These are phyloP conservation scores for Mycena albidolilacea DNA, from an alignment of 768 basidiomycete genomes.

Conservation along the genomic window DNA sequence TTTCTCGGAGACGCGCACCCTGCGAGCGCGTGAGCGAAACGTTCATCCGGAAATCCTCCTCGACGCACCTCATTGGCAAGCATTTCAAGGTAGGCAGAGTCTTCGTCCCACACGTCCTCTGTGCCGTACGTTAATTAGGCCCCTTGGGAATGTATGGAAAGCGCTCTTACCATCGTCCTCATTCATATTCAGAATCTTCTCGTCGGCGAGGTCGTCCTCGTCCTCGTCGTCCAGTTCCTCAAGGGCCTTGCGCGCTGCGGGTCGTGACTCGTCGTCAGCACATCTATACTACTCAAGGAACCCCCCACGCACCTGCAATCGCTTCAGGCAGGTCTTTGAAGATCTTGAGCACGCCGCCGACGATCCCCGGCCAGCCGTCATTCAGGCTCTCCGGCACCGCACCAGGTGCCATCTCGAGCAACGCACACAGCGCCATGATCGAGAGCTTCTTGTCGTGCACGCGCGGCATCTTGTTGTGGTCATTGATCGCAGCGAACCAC, in stretches of 20 bases:
- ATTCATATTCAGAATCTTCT: slow-evolving; percentile 71
- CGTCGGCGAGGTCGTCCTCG: slow-evolving; percentile 65
- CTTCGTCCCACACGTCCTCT: slow-evolving; percentile 94
- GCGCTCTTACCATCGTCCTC: slow-evolving; percentile 72
- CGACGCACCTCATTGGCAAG: slow-evolving; percentile 81
- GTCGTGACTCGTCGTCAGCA: slow-evolving; percentile 13
- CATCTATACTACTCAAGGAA: no score
- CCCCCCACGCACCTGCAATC: slow-evolving; percentile 67
- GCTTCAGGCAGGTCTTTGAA: slow-evolving; percentile 88
- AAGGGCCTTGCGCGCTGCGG: slow-evolving; percentile 71
- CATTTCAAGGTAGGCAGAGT: slow-evolving; percentile 90
- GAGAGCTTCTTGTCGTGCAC: slow-evolving; percentile 94
- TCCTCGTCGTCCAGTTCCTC: slow-evolving; percentile 62
- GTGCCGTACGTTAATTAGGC: slow-evolving; percentile 32
- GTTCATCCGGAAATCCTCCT: slow-evolving; percentile 21
- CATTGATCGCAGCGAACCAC: slow-evolving; percentile 86
- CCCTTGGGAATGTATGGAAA: not conserved
- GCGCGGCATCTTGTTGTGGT: slow-evolving; percentile 73
- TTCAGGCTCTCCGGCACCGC: slow-evolving; percentile 71
- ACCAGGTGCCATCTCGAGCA: slow-evolving; percentile 78
- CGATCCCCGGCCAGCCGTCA: slow-evolving; percentile 84
- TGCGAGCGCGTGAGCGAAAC: slow-evolving; percentile 44
- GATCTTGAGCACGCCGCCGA: slow-evolving; percentile 76
- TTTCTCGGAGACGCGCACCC: slow-evolving; percentile 82
- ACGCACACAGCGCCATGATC: slow-evolving; percentile 80